Percentiles rank a stretch among this genome's conserved stretches.
These are phyloP conservation scores for Acer campestre DNA, from an alignment of 345 rosid species.

Conservation along the genomic window DNA sequence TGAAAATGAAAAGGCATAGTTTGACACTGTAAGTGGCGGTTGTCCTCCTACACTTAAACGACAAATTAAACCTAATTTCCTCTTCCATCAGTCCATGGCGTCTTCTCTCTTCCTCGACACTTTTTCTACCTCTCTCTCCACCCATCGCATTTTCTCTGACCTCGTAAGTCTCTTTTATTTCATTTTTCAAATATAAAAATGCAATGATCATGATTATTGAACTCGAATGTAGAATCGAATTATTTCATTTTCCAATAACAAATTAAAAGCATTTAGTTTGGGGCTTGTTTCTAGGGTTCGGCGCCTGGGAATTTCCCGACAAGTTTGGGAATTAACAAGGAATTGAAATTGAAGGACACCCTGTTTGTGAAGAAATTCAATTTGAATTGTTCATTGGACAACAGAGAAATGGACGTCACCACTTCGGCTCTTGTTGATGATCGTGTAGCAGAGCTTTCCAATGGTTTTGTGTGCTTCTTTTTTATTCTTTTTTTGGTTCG, in stretches of 20 bases:
- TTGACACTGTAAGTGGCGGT: neutral
- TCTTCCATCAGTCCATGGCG: constrained; percentile 21
- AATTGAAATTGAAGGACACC: constrained; percentile 30
- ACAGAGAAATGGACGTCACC: constrained; percentile 45
- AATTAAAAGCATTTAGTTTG: neutral
- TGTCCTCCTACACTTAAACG: neutral
- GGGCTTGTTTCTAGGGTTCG: constrained; percentile 36
- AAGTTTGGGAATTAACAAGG: constrained; percentile 32
- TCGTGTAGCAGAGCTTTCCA: constrained; percentile 23
- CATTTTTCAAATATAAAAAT: neutral
- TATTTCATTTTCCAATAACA: too few species aligned
- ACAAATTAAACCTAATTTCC: neutral
- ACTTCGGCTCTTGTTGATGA: constrained; percentile 45
- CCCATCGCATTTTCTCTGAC: constrained; percentile 28
- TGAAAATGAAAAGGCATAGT: too few species aligned
- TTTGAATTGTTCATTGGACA: constrained; percentile 46
- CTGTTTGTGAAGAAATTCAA: constrained; percentile 33
- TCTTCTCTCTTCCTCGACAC: constrained; percentile 41
- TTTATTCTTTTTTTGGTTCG: neutral
- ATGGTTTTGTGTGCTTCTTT: constrained; percentile 35
- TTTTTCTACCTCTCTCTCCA: constrained; percentile 27
- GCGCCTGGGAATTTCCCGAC: constrained; percentile 15
- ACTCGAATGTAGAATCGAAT: neutral
- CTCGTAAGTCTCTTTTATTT: constrained; percentile 27
- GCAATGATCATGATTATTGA: too few species aligned